These are phyloP conservation scores for Colletotrichum eleusines DNA, from an alignment of 2,329 filamentous ascomycete genomes.

Conservation along the genomic window DNA sequence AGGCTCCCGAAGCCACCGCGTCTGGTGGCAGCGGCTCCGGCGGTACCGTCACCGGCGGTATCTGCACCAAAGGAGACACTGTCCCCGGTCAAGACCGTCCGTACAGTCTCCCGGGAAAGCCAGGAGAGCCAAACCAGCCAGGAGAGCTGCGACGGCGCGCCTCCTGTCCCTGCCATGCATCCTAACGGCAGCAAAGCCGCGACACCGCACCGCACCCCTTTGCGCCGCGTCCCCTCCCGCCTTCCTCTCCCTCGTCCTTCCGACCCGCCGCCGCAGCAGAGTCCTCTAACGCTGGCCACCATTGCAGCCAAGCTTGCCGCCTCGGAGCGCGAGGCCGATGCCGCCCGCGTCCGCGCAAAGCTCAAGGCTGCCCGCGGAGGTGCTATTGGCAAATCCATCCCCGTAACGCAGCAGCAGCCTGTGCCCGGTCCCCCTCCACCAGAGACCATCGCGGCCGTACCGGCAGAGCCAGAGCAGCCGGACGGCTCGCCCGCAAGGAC, in stretches of 20 bases:
- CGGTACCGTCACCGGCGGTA: background rate
- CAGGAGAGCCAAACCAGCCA: constrained; percentile 20
- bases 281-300: constrained; percentile 69
- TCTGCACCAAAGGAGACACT: background rate
- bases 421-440: constrained; percentile 42
- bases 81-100: constrained; percentile 13
- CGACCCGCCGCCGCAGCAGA: constrained; percentile 61
- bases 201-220: constrained; percentile 35
- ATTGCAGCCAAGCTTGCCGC: constrained; percentile 75
- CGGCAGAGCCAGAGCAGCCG: constrained; percentile 15
- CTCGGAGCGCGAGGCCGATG: constrained; percentile 73
- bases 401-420: constrained; percentile 44
- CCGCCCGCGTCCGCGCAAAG: constrained; percentile 72
- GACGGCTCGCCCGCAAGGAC: background rate
- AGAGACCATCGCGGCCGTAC: constrained; percentile 24
- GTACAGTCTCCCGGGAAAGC: constrained; percentile 35
- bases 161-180: constrained; percentile 41
- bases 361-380: constrained; percentile 64
- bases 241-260: constrained; percentile 52
- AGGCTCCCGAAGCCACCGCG: constrained; percentile 34
- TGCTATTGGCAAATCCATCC: constrained; percentile 46
- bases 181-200: constrained; percentile 32
- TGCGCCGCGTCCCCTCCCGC: constrained; percentile 48
- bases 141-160: constrained; percentile 44
- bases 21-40: constrained; percentile 25